Percentiles rank a stretch among this genome's conserved stretches.
phyloP scores from a whole-genome alignment of 1,284 basidiomycete genomes.

The Puccinia triticina region DNA sequence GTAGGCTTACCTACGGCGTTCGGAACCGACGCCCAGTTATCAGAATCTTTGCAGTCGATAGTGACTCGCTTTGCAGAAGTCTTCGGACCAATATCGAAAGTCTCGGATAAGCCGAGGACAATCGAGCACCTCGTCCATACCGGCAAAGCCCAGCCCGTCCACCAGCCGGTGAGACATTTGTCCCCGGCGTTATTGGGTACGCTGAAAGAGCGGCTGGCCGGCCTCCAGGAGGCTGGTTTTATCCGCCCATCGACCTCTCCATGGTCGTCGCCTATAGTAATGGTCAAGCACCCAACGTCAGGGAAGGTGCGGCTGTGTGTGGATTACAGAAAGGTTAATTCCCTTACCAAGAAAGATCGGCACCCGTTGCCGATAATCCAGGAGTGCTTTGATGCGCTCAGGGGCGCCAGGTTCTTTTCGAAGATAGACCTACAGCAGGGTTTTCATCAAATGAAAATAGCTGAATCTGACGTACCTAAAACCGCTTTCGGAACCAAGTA shows the following conservation, averaged over 20 bases:
- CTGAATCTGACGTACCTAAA: background rate
- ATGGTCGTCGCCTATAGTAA: constrained; percentile 12
- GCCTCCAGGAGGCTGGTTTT: background rate
- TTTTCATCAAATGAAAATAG: constrained; percentile 32
- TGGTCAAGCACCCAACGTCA: background rate
- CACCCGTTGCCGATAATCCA: constrained; percentile 22
- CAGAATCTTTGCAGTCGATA: background rate
- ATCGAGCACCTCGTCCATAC: constrained; percentile 17
- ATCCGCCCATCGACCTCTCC: constrained; percentile 2
- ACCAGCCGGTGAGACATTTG: constrained; percentile 7
- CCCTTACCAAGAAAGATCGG: background rate
- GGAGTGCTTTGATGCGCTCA: background rate
- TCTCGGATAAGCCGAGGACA: background rate
- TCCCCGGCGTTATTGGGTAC: constrained; percentile 5
- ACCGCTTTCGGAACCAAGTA: constrained; percentile 1
- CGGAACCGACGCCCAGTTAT: background rate
- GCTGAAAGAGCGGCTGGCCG: background rate
- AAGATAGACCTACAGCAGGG: constrained; percentile 20
- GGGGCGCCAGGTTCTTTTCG: background rate
- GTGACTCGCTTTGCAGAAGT: background rate
- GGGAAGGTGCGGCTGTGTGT: constrained; percentile 15
- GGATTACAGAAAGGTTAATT: background rate
- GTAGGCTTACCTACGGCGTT: constrained; percentile 13
- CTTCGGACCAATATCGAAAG: background rate
- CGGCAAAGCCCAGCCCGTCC: background rate